phyloP scores from a whole-genome alignment of 129 eudicot genomes.

The Gnaphalium uliginosum region DNA sequence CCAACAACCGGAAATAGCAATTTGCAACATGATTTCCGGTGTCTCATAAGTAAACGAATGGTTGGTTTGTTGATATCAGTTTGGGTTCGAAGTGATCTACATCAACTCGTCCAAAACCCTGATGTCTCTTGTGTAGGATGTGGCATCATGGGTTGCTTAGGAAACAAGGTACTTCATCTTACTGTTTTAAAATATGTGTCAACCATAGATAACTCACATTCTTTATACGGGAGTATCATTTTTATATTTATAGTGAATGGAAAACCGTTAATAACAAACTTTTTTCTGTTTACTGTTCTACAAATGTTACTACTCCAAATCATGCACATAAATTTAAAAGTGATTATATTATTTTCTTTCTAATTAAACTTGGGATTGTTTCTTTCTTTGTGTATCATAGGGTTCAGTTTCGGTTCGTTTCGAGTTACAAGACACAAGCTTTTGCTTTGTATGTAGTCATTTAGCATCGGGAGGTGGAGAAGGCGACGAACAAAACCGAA shows the following conservation, averaged over 20 bases:
- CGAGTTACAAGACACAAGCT: conserved; percentile 58
- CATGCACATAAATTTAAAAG: conserved; percentile 12
- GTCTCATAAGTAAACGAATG: conserved; percentile 69
- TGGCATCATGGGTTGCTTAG: conserved; percentile 85
- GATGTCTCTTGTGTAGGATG: conserved; percentile 77
- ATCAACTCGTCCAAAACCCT: conserved; percentile 42
- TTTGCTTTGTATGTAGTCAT: conserved; percentile 79
- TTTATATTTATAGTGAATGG: neutral
- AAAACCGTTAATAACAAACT: neutral
- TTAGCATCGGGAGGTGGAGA: conserved; percentile 72
- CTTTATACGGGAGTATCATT: conserved; percentile 12
- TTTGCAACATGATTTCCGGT: conserved; percentile 37
- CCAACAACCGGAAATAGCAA: conserved; percentile 16
- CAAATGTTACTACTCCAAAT: neutral
- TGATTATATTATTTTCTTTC: neutral
- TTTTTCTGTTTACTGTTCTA: neutral
- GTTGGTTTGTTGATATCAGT: conserved; percentile 72
- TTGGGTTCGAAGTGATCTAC: conserved; percentile 72
- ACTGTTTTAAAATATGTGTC: neutral
- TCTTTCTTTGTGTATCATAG: conserved; percentile 30
- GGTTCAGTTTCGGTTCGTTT: conserved; percentile 73
- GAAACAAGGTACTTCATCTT: conserved; percentile 62
- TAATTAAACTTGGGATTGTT: neutral
- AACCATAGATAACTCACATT: too few species aligned
- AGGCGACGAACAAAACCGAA: conserved; percentile 64